phyloP scores from a whole-genome alignment of 257 asterid species.

The Solanum virginianum region DNA sequence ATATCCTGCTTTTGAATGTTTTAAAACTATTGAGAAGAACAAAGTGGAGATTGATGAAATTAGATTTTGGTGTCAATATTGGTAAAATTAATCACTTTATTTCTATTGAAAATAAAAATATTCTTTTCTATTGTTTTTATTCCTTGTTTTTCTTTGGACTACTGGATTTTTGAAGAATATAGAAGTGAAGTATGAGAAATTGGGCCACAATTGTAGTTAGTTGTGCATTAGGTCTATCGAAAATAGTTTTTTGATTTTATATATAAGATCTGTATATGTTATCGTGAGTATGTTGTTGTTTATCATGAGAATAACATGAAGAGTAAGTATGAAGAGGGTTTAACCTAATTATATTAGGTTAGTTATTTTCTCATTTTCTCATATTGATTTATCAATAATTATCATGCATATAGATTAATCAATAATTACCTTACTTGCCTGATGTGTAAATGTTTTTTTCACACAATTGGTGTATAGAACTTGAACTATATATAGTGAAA shows the following conservation, averaged over 20 bases:
- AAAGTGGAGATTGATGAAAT: constrained; percentile 57
- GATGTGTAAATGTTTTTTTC: not conserved
- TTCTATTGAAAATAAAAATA: not conserved
- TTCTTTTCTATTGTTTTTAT: too few relatives aligned
- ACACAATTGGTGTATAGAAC: not conserved
- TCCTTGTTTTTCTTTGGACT: not conserved
- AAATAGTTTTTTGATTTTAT: not conserved
- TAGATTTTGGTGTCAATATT: constrained; percentile 86
- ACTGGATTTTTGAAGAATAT: not conserved
- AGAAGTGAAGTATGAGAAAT: not conserved
- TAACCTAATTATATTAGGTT: not conserved
- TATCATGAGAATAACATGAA: not conserved
- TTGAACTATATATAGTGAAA: not conserved
- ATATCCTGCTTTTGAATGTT: constrained; percentile 85
- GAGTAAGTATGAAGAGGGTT: not conserved
- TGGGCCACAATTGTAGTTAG: not conserved
- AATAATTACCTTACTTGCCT: not conserved
- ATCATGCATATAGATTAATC: not conserved
- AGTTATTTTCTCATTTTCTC: not conserved
- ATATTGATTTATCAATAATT: too few relatives aligned
- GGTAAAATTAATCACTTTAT: constrained; percentile 20
- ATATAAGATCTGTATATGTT: not conserved
- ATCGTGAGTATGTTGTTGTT: not conserved
- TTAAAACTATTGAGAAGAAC: constrained; percentile 69
- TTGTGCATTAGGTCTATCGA: not conserved